Evolutionary conservation across 305 asterid species (phyloP), one percentile per base, ranked within the genome.

Genomic region (Fraxinus latifolia): DNA sequence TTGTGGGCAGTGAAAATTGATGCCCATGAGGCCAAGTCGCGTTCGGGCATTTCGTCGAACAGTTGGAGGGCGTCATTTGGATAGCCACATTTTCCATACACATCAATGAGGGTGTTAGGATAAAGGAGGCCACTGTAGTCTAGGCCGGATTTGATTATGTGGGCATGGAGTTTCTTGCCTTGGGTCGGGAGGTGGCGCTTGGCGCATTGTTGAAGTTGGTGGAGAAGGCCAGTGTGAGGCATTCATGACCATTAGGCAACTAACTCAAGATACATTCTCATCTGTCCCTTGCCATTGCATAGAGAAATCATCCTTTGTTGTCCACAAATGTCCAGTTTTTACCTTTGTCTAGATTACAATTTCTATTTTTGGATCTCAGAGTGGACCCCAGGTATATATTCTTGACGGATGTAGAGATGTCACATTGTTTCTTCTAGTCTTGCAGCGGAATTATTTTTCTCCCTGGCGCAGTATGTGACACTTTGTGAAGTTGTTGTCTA

Each of bases 11-110:
- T 93, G 79, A 94, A 88, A 83, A 94, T 82, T 0, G 98, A 90
- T 0, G 95, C 92, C 98, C 98, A 94, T 2, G 98, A 94, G 71
- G 91, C 92, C 36, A 89, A 85, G 86, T 94, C 95, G 82, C 94
- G 86, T 1, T 81, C 77, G 4, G 93, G 88, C 97, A 92, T 92
- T 92, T 88, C 91, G 74, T 93, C 96, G 86, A 94, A 89, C 92
- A 94, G 74, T 4, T 91, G 87, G 67, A 83, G 47, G 25, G 97
- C 97, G 25, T 91, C 88, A 21, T 77, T 1, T 1, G 82, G 82
- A n/a, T 75, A 86, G 86, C 87, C 91, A 80, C 90, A 87, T 90
- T 89, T 93, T 1, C 90, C 90, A 1, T 93, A 93, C 84, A 89
- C 39, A 12, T 87, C 83, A 1, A 94, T 7, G 73, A 93, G 92